Evolutionary conservation across 495 filamentous ascomycete genomes (phyloP), one percentile per base, ranked within the genome.

Genomic region (Astrothelium macrocarpum): DNA sequence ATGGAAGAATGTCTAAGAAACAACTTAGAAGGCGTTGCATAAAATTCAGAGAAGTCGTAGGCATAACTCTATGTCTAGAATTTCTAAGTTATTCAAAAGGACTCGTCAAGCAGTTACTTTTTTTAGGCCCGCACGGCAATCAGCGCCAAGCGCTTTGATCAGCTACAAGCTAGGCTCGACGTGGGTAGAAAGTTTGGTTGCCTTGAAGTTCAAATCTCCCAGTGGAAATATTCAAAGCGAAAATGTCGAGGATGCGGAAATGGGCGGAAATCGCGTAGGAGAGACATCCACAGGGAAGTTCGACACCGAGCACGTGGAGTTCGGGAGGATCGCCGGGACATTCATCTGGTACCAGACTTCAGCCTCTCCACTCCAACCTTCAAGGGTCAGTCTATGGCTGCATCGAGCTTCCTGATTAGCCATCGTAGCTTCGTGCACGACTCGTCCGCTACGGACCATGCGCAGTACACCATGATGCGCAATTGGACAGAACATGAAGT

Each of bases 1-100:
- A 53, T 72, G 62, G 68, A 70, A 32, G 70, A 72, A 59, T 64
- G 25, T 34, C 32, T 71, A 11, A 53, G 49, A 10, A 32, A 60
- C 28, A 64, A 43, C 20, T 64, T 62, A 23, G 66, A 61, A 32
- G 32, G 49, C 26, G 36, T 32, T 42, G 29, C 4, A 12, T 42
- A 20, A n/a, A 34, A 18, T 31, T 18, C 18, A 26, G 10, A 60
- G 7, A 32, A 28, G 16, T 32, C n/a, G n/a, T n/a, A n/a, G n/a
- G n/a, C n/a, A n/a, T n/a, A n/a, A n/a, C n/a, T n/a, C n/a, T n/a
- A 42, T 42, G 1, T 42, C 18, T 9, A 42, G 18, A 16, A 10
- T 10, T 42, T 0, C 36, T 42, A 42, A 16, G 18, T 42, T 16
- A 42, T 42, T 42, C 36, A 42, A 16, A 42, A 42, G 10, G 36